Evolutionary conservation across 208 protist species (phyloP).

Genomic region (Trypanosoma melophagium): DNA sequence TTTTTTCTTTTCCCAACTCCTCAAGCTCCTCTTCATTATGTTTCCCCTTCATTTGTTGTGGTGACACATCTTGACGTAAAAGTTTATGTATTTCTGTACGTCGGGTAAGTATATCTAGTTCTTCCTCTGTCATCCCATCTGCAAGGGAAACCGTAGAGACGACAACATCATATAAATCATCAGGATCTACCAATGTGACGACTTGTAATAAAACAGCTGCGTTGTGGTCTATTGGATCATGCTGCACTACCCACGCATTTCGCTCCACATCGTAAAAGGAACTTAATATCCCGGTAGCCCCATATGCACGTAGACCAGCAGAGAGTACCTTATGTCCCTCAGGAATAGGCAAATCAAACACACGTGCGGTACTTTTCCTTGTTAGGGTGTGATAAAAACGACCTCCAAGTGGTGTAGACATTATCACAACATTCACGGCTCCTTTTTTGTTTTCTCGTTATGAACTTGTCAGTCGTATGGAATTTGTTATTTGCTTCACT

Average conservation of each 20-base stretch:
- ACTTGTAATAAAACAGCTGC: constrained; percentile 41
- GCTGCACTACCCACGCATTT: constrained; percentile 56
- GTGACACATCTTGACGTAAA: constrained; percentile 1
- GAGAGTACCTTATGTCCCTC: constrained; percentile 41
- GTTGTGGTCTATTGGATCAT: constrained; percentile 30
- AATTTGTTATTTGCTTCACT: too few species aligned
- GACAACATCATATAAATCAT: constrained; percentile 44
- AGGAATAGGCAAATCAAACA: constrained; percentile 36
- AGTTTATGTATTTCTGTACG: constrained; percentile 33
- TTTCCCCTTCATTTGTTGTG: too few species aligned
- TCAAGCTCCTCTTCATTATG: background rate
- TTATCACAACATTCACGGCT: background rate
- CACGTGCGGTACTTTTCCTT: constrained; percentile 25
- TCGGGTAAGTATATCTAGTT: constrained; percentile 33
- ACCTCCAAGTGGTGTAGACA: constrained; percentile 17
- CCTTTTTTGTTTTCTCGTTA: constrained; percentile 5
- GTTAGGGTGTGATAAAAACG: constrained; percentile 32
- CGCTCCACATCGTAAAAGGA: constrained; percentile 55
- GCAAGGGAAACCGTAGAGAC: constrained; percentile 33
- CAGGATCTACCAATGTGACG: constrained; percentile 41
- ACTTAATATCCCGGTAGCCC: constrained; percentile 42
- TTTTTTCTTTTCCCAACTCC: background rate
- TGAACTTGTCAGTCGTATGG: background rate
- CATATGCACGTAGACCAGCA: constrained; percentile 28
- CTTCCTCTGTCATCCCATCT: constrained; percentile 34